A percentile compares a stretch with the other conserved stretches of the same genome.
Conservation (phyloP, 306 rosid species). For the Chamaecrista fasciculata region DNA sequence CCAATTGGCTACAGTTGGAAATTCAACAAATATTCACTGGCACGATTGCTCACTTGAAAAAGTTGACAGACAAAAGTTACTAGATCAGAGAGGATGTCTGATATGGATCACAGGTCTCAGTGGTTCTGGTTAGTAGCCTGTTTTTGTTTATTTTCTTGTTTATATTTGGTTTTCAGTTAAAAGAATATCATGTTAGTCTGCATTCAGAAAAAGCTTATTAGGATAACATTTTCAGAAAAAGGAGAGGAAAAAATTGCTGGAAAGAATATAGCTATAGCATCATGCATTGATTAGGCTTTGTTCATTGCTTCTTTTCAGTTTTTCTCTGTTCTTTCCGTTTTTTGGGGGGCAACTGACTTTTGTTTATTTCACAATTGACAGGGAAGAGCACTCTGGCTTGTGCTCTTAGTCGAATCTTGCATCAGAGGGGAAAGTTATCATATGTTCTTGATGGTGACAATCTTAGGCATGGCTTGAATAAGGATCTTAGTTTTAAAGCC, state of each 20-base stretch:
- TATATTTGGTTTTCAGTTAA: neutral
- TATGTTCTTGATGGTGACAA: constrained; percentile 84
- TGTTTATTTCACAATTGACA: constrained; percentile 7
- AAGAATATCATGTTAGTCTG: neutral
- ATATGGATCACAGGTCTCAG: constrained; percentile 85
- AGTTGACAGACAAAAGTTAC: constrained; percentile 51
- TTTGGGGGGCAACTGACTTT: neutral
- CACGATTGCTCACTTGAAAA: constrained; percentile 58
- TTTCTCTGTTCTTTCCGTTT: neutral
- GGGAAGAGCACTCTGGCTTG: constrained; percentile 88
- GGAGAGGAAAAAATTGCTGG: neutral
- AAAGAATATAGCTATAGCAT: neutral
- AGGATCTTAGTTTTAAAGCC: constrained; percentile 63
- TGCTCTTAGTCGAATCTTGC: constrained; percentile 60
- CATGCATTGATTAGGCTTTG: neutral
- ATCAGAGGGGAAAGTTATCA: constrained; percentile 57
- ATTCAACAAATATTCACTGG: constrained; percentile 70
- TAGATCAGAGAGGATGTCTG: constrained; percentile 68
- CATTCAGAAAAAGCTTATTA: no score
- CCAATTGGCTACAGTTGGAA: constrained; percentile 48
- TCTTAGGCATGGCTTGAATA: constrained; percentile 71
- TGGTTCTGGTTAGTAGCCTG: constrained; percentile 68
- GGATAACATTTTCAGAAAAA: no score
- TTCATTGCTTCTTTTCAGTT: neutral
- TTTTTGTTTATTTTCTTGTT: neutral